phyloP scores from a whole-genome alignment of 1,139 yeast species.

The Sugiyamaella japonica region DNA sequence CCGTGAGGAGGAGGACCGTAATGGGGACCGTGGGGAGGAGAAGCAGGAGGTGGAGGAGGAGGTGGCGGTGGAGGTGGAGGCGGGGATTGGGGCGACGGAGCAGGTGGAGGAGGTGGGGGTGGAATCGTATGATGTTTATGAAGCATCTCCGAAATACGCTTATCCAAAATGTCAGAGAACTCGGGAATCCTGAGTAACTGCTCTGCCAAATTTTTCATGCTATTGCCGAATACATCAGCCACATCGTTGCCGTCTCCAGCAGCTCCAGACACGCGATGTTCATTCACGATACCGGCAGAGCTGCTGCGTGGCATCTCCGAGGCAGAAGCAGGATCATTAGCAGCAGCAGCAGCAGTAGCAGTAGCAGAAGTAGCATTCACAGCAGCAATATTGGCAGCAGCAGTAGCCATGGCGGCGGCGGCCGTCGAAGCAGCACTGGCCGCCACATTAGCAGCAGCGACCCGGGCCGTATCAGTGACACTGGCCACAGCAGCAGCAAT shows the following conservation, averaged over 20 bases:
- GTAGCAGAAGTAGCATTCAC: neutral
- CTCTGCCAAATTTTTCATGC: neutral
- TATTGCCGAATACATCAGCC: neutral
- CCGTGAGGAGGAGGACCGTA: too few relatives aligned
- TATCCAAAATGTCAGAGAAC: neutral
- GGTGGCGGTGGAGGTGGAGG: conserved; percentile 4
- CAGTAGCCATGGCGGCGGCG: neutral
- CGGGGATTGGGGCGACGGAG: neutral
- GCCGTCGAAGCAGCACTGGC: conserved; percentile 3
- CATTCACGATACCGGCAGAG: neutral
- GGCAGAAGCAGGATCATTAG: conserved; percentile 1
- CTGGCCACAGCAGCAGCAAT: neutral
- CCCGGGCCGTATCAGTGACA: neutral
- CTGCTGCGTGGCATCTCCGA: neutral
- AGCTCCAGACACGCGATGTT: neutral
- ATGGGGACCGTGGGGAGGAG: neutral
- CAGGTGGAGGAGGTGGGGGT: neutral
- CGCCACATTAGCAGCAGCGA: conserved; percentile 1
- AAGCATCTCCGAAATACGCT: neutral
- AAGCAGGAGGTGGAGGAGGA: conserved; percentile 2
- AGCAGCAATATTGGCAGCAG: conserved; percentile 4
- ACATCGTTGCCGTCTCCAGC: neutral
- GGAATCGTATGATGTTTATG: neutral
- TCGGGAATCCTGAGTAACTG: neutral
- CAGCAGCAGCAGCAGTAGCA: neutral